Conservation (phyloP, 768 basidiomycete genomes). For the Paxillus ammoniavirescens region DNA sequence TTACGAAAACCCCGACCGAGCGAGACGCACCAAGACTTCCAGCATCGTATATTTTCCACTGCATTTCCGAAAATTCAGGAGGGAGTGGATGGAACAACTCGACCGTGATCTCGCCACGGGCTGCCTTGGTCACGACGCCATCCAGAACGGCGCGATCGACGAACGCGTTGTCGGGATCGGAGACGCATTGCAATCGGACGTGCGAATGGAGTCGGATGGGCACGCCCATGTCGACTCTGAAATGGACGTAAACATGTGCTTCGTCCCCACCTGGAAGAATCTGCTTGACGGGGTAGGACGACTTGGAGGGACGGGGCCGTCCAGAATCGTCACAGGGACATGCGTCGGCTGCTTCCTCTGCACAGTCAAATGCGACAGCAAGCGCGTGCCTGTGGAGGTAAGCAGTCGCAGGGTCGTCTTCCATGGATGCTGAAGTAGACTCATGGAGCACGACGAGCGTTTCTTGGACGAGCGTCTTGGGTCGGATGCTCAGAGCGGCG, state of each 20-base stretch:
- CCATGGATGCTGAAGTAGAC: constrained; percentile 28
- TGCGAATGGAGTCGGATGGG: constrained; percentile 62
- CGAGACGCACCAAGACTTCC: constrained; percentile 51
- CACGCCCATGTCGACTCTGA: constrained; percentile 53
- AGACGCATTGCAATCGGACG: constrained; percentile 59
- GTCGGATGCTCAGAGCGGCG: constrained; percentile 49
- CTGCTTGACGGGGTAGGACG: constrained; percentile 30
- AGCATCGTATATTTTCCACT: constrained; percentile 65
- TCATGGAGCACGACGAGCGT: constrained; percentile 60
- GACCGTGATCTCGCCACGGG: constrained; percentile 53
- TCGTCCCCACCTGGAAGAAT: constrained; percentile 28
- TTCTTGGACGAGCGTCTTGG: constrained; percentile 54
- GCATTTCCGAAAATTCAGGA: constrained; percentile 56
- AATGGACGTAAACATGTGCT: constrained; percentile 45
- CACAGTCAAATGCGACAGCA: constrained; percentile 58
- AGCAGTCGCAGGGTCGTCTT: constrained; percentile 22
- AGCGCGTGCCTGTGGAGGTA: constrained; percentile 58
- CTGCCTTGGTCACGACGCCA: constrained; percentile 54
- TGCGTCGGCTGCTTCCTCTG: constrained; percentile 64
- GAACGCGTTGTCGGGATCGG: constrained; percentile 51
- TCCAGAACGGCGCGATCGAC: constrained; percentile 49
- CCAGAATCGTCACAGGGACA: constrained; percentile 69
- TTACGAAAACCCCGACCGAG: background rate
- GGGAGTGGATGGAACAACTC: constrained; percentile 56
- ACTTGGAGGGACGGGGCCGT: constrained; percentile 43